Evolutionary conservation across 148 eudicot genomes (phyloP).

Genomic region (Diospyros lotus): DNA sequence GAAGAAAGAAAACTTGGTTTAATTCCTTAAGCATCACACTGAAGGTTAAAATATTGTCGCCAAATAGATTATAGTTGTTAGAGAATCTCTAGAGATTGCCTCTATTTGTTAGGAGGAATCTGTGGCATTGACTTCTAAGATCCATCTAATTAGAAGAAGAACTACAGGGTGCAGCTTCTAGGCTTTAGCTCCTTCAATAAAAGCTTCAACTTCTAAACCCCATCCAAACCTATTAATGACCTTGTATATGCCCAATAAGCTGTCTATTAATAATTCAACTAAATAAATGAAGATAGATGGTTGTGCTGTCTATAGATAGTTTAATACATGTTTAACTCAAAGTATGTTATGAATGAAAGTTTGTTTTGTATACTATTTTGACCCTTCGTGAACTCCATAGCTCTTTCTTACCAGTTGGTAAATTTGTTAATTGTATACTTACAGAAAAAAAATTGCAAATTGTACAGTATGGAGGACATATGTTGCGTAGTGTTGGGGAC

Average conservation of each 20-base stretch:
- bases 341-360: not conserved
- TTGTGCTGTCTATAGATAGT: not conserved
- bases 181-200: no score
- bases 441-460: slow-evolving; percentile 2
- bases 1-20: no score
- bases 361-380: not conserved
- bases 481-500: slow-evolving; percentile 14
- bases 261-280: not conserved
- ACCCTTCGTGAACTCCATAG: not conserved
- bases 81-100: no score
- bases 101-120: no score
- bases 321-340: not conserved
- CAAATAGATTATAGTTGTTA: no score
- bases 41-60: no score
- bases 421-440: not conserved
- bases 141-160: no score
- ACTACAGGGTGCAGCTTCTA: no score
- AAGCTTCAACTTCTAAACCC: not conserved
- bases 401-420: slow-evolving; percentile 4
- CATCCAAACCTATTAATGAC: not conserved
- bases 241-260: not conserved
- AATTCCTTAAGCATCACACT: no score
- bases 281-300: not conserved
- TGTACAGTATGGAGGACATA: slow-evolving; percentile 68
- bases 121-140: no score